Conservation (phyloP, 495 filamentous ascomycete genomes). For the Aspergillus heteromorphus region DNA sequence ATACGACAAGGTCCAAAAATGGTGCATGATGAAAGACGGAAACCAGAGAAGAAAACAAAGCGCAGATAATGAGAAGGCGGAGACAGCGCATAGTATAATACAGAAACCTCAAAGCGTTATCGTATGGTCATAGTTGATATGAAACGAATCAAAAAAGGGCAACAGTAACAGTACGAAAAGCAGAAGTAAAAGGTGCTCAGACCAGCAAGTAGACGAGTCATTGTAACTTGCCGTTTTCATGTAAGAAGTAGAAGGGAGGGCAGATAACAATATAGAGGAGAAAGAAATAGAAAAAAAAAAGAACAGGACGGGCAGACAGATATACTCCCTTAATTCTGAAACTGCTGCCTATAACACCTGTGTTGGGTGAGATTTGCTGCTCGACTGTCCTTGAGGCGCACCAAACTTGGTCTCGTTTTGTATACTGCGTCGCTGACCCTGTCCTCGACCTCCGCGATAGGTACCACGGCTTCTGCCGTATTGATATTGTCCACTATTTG, state of each 20-base stretch:
- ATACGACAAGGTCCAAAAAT: not conserved
- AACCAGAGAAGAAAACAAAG: not conserved
- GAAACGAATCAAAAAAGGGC: not conserved
- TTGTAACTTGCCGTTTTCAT: not conserved
- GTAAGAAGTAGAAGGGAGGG: no score
- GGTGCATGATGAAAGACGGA: not conserved
- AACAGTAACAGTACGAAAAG: not conserved
- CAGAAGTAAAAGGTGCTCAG: not conserved
- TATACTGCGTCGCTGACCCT: conserved; percentile 38
- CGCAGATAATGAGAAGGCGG: not conserved
- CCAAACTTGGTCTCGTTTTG: conserved; percentile 29
- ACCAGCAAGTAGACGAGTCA: not conserved
- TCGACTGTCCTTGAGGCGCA: conserved; percentile 22
- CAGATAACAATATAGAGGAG: no score
- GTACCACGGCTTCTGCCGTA: conserved; percentile 32
- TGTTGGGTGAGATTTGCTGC: conserved; percentile 31
- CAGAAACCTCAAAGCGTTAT: not conserved
- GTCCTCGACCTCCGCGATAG: conserved; percentile 42
- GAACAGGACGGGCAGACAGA: not conserved
- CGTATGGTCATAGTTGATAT: conserved; percentile 3
- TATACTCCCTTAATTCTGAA: no score
- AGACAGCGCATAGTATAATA: conserved; percentile 4
- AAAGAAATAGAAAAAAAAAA: not conserved
- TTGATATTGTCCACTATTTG: conserved; percentile 35
- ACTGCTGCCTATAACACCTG: conserved; percentile 20